Evolutionary conservation across 768 basidiomycete genomes (phyloP), one percentile per base, ranked within the genome.

Genomic region (Lentinula guzmanii): DNA sequence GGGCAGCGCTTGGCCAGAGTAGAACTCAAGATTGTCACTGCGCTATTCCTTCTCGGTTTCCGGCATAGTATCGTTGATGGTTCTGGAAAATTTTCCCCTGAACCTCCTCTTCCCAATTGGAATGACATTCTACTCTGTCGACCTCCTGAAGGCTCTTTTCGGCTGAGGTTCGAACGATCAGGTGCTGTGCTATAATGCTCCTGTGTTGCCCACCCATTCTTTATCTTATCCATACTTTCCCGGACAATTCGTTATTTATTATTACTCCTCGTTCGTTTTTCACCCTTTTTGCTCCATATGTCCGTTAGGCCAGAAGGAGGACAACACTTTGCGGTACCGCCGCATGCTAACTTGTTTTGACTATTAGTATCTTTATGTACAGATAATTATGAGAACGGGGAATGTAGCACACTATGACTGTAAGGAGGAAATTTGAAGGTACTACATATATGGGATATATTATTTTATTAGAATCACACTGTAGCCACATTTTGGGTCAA

Each of bases 1-100:
- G 90, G 90, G 18, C 86, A 86, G 65, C 84, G 90, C 39, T 80
- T 91, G 16, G 90, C 90, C 46, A 85, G 85, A 70, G 74, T 91
- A 52, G 85, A 89, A 69, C 79, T 91, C 61, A 92, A 90, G 69
- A 78, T 91, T 56, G 71, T 90, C 48, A 76, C 83, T 11, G 84
- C 89, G 58, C 81, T 88, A 76, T 80, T 90, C 68, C 71, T 90
- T 24, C 74, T 90, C 52, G 83, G 83, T 33, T 88, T 85, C 69
- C 81, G 82, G 63, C 82, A 86, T 69, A 73, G 72, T 46, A 72
- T 86, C 61, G 82, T 89, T 13, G 84, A 90, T 68, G 71, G 71
- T 39, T 69, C 65, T 31, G 89, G 86, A 39, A 73, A 75, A 64
- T 72, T 72, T 6, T 74, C 76, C 5, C 70, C 71, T 58, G 70